Evolutionary conservation across 768 basidiomycete genomes (phyloP), one percentile per base, ranked within the genome.

Genomic region (Leccinellum luteum): DNA sequence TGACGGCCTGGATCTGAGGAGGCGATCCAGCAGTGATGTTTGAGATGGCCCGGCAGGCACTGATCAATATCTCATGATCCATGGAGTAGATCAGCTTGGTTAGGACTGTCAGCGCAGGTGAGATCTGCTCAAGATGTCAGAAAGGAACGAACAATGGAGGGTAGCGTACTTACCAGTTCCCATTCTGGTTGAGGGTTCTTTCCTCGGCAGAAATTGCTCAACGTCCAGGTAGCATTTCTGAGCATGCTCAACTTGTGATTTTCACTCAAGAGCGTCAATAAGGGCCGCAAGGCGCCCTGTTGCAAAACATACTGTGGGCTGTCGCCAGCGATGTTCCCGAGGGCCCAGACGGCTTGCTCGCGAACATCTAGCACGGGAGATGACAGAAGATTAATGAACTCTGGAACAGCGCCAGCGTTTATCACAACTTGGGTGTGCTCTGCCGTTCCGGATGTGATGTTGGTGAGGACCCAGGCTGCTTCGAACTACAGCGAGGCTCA

Each of bases 11-110:
- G 66, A 99, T 99, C 76, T 99, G 97, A 65, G 89, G 88, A 23
- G 97, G 93, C 48, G 91, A 93, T 48, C 97, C 97, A 35, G 97
- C 97, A 48, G 97, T 99, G 71, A 99, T 83, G 76, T 99, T 99
- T 48, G 94, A 97, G 69, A 99, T 96, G 27, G 97, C 97, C 97
- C 97, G 98, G 81, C 97, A 99, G 14, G 97, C 97, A 73, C 98
- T 97, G 69, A 99, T 99, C 67, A 99, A 78, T 64, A 98, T 98
- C 75, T 99, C 97, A 68, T 98, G 96, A 70, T 99, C 97, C 67
- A 98, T 83, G 28, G 96, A 98, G 77, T 98, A 98, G 74, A 99
- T 98, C 66, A 99, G 78, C 76, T 99, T 99, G 54, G 95, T 97
- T 62, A 99, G 80, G 56, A 97, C 92, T n/a, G 92, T 90, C 54